Evolutionary conservation across 2,329 filamentous ascomycete genomes (phyloP).

Genomic region (Cladorrhinum sp.): DNA sequence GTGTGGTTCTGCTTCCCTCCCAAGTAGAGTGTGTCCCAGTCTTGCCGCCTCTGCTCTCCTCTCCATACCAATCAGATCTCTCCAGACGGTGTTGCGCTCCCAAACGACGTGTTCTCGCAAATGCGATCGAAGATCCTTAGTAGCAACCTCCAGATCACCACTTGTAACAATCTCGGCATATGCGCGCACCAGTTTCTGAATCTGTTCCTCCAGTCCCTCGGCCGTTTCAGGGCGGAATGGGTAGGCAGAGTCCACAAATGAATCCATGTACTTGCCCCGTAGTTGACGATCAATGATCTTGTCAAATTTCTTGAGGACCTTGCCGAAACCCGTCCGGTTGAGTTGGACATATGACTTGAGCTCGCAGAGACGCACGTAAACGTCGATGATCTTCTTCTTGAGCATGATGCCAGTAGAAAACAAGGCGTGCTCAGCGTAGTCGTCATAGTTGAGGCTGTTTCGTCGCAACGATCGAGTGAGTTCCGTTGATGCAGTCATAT

Average conservation of each 20-base stretch:
- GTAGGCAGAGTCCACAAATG: constrained; percentile 72
- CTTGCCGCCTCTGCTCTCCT: constrained; percentile 91
- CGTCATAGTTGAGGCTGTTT: constrained; percentile 68
- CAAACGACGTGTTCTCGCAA: constrained; percentile 95
- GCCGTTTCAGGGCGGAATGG: constrained; percentile 76
- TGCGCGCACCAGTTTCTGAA: constrained; percentile 69
- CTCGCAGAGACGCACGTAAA: constrained; percentile 92
- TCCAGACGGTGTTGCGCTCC: constrained; percentile 98
- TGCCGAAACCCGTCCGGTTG: constrained; percentile 93
- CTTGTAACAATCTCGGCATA: constrained; percentile 82
- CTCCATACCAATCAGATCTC: constrained; percentile 98
- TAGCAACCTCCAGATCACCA: constrained; percentile 73
- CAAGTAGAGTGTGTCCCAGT: constrained; percentile 80
- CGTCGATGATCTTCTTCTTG: constrained; percentile 83
- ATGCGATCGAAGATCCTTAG: constrained; percentile 83
- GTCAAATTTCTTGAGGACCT: constrained; percentile 97
- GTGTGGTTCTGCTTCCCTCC: constrained; percentile 65
- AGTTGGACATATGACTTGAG: constrained; percentile 94
- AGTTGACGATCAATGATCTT: constrained; percentile 86
- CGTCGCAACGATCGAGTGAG: constrained; percentile 55
- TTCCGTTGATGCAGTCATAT: constrained; percentile 63
- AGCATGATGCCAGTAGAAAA: constrained; percentile 73
- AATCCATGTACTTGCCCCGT: constrained; percentile 71
- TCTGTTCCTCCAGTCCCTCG: constrained; percentile 66
- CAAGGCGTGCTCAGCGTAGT: constrained; percentile 72